Conservation (phyloP, 805 yeast genomes). For the Ogataea neopini region DNA sequence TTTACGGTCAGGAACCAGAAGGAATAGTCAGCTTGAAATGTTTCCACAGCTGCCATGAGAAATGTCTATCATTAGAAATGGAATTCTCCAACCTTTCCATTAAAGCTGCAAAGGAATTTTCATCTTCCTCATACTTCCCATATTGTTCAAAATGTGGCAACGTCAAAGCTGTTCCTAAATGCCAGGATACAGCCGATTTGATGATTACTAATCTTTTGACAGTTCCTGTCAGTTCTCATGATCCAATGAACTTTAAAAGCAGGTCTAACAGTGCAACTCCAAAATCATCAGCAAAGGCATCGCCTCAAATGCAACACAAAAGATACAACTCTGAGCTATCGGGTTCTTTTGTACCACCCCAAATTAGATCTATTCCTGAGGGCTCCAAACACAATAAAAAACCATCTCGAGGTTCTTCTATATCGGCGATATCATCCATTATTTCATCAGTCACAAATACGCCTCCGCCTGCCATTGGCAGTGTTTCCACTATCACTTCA, state of each 20-base stretch:
- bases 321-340: constrained; percentile 4
- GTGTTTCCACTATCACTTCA: neutral
- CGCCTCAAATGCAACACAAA: constrained; percentile 9
- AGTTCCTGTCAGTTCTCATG: constrained; percentile 6
- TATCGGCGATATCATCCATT: constrained; percentile 36
- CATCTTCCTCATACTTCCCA: constrained; percentile 25
- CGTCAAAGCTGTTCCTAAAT: constrained; percentile 26
- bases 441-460: constrained; percentile 32
- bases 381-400: constrained; percentile 26
- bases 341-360: neutral
- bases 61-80: constrained; percentile 49
- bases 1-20: constrained; percentile 38
- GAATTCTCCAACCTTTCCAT: constrained; percentile 23
- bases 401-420: constrained; percentile 37
- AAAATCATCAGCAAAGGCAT: neutral
- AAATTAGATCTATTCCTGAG: neutral
- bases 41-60: constrained; percentile 58
- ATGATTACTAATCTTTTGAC: constrained; percentile 22
- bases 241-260: neutral
- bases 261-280: neutral
- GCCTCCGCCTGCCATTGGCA: constrained; percentile 16
- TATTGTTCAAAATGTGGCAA: constrained; percentile 27
- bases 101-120: constrained; percentile 5
- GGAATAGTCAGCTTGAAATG: constrained; percentile 51
- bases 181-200: constrained; percentile 19